Evolutionary conservation across 1,284 basidiomycete species (phyloP).

Genomic region (Moesziomyces aphidis): DNA sequence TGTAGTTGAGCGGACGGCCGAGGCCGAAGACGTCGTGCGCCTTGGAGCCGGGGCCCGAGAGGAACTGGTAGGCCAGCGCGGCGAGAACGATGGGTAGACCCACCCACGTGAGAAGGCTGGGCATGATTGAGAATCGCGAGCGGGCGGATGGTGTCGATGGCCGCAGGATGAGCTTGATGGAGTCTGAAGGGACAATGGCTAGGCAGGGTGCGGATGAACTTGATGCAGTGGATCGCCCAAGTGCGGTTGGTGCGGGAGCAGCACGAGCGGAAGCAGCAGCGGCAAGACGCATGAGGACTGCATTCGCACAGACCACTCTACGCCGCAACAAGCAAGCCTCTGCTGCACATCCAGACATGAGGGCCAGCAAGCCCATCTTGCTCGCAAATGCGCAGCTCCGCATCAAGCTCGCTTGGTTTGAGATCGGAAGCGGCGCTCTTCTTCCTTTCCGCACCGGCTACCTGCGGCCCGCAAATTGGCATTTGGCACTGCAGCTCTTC

Average conservation of each 20-base stretch:
- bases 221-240: neutral
- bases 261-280: no score
- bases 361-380: no score
- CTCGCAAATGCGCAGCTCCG: no score
- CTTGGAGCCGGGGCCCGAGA: constrained; percentile 38
- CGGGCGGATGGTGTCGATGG: neutral
- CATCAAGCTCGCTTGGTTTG: no score
- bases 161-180: neutral
- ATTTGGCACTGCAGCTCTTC: neutral
- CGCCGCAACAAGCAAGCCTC: no score
- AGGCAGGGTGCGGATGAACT: neutral
- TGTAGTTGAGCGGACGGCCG: constrained; percentile 35
- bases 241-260: neutral
- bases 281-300: neutral
- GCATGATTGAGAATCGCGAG: constrained; percentile 14
- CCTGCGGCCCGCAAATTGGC: no score
- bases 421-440: neutral
- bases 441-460: neutral
- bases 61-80: constrained; percentile 43
- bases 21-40: constrained; percentile 42
- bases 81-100: constrained; percentile 35
- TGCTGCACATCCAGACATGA: no score
- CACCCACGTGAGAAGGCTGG: constrained; percentile 30
- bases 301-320: neutral
- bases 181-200: neutral